Evolutionary conservation across 1,284 basidiomycete genomes (phyloP).

Genomic region (Austroboletus novae-zelandiae): DNA sequence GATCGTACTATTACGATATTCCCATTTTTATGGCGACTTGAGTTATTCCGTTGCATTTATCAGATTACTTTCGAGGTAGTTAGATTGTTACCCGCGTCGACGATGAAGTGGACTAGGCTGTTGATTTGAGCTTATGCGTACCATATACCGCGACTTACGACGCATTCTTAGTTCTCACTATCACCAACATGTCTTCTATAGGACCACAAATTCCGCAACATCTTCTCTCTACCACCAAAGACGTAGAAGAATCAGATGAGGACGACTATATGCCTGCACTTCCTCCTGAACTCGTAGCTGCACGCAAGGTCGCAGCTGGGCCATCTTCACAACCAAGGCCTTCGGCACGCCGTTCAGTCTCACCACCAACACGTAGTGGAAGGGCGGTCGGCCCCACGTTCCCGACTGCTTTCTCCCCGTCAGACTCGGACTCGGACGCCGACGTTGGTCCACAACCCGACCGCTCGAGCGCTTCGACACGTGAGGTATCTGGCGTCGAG

Average conservation of each 20-base stretch:
- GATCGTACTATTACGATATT: slow-evolving; percentile 19
- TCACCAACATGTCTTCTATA: slow-evolving; percentile 40
- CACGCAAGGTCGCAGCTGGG: slow-evolving; percentile 25
- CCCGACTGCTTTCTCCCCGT: slow-evolving; percentile 49
- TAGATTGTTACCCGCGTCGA: too few relatives aligned
- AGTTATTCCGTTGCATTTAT: slow-evolving; percentile 23
- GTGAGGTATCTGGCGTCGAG: slow-evolving; percentile 50
- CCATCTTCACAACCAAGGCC: slow-evolving; percentile 19
- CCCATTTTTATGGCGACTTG: slow-evolving; percentile 9
- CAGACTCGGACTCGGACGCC: slow-evolving; percentile 67
- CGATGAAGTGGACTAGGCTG: not conserved
- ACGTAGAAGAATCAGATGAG: slow-evolving; percentile 52
- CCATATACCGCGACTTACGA: not conserved
- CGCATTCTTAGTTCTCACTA: too few relatives aligned
- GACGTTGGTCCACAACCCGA: slow-evolving; percentile 75
- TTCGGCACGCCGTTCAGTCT: slow-evolving; percentile 25
- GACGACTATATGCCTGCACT: slow-evolving; percentile 62
- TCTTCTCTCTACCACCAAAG: slow-evolving; percentile 23
- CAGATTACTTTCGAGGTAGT: slow-evolving; percentile 2
- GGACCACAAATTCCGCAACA: slow-evolving; percentile 44
- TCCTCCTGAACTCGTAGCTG: slow-evolving; percentile 56
- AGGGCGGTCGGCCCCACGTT: slow-evolving; percentile 39
- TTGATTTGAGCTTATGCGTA: not conserved
- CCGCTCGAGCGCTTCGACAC: slow-evolving; percentile 32
- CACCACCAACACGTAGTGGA: slow-evolving; percentile 18